phyloP scores from a whole-genome alignment of 306 rosid genomes.

The Rosa rugosa region DNA sequence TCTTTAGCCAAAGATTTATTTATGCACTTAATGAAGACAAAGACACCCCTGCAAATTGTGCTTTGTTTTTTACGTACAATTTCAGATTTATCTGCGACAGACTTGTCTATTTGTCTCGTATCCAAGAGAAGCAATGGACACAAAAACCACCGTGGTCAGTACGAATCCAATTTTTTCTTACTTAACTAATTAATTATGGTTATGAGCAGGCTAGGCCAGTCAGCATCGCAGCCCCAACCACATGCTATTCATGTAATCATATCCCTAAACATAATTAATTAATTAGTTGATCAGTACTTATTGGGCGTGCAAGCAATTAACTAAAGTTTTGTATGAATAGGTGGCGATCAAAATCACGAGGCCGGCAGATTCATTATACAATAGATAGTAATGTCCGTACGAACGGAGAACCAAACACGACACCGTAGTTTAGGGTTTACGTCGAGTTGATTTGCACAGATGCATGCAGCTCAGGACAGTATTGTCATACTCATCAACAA shows the following conservation, averaged over 20 bases:
- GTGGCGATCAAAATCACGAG: background rate
- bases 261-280: background rate
- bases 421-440: conserved; percentile 4
- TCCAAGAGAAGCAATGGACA: background rate
- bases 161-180: background rate
- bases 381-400: background rate
- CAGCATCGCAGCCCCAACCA: background rate
- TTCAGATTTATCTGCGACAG: background rate
- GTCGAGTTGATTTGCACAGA: background rate
- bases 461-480: background rate
- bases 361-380: background rate
- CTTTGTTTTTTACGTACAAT: background rate
- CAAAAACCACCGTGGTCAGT: background rate
- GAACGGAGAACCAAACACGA: background rate
- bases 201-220: background rate
- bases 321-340: background rate
- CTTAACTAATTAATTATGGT: background rate
- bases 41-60: background rate
- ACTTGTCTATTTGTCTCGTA: background rate
- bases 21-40: background rate
- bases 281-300: background rate
- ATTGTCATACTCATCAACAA: background rate
- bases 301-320: background rate
- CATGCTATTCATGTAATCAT: background rate
- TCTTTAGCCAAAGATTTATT: background rate